These are phyloP conservation scores for Suaeda aralocaspica DNA, from an alignment of 148 eudicot species.

Conservation along the genomic window DNA sequence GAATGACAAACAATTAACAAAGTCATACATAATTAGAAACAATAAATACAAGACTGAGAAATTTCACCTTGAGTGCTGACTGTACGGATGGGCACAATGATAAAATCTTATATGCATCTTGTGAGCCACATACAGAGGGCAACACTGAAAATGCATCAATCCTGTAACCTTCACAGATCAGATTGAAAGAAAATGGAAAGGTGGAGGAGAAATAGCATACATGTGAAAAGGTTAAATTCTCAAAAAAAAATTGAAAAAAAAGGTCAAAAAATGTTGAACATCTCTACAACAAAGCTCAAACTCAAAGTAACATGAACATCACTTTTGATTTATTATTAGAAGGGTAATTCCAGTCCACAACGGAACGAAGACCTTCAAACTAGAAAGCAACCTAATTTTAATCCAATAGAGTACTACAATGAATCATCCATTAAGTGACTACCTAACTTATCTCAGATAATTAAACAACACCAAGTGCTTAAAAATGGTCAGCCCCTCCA, in stretches of 20 bases:
- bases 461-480: background rate
- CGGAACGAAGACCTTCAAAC: background rate
- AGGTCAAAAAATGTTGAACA: background rate
- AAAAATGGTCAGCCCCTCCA: background rate
- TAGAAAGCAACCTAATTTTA: background rate
- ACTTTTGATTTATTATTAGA: background rate
- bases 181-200: background rate
- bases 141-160: constrained; percentile 80
- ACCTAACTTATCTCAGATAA: background rate
- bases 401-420: background rate
- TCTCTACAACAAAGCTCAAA: background rate
- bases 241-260: background rate
- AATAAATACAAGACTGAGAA: background rate
- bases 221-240: background rate
- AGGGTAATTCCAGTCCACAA: background rate
- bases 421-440: background rate
- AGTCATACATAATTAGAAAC: background rate
- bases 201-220: background rate
- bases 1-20: constrained; percentile 17
- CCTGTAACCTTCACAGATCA: constrained; percentile 50
- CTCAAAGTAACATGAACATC: background rate
- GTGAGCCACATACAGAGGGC: constrained; percentile 68
- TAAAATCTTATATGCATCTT: constrained; percentile 82
- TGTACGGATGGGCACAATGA: constrained; percentile 78
- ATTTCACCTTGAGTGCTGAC: constrained; percentile 68